Conservation (phyloP, 352 stramenopile genomes). For the Phytophthora europaea region DNA sequence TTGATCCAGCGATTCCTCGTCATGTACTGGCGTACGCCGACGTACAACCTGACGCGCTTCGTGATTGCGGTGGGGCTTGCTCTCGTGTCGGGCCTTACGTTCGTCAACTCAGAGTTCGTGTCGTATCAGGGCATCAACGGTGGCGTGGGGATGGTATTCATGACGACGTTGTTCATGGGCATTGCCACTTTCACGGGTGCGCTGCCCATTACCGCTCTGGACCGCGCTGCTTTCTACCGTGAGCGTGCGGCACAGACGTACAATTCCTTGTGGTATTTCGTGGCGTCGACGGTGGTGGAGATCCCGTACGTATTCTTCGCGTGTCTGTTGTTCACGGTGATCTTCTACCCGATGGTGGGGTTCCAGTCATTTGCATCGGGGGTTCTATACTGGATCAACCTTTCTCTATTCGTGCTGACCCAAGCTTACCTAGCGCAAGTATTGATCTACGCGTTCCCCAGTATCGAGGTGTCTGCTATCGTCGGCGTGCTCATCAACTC, state of each 20-base stretch:
- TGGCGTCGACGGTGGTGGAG: conserved; percentile 82
- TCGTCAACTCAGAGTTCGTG: conserved; percentile 36
- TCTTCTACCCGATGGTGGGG: conserved; percentile 63
- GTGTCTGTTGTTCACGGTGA: conserved; percentile 52
- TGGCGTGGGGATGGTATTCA: conserved; percentile 80
- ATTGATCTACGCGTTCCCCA: conserved; percentile 38
- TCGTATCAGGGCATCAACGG: conserved; percentile 41
- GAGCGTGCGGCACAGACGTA: conserved; percentile 90
- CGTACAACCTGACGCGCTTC: conserved; percentile 78
- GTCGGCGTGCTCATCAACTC: conserved; percentile 44
- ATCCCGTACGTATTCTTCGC: conserved; percentile 57
- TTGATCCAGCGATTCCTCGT: conserved; percentile 32
- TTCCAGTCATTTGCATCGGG: conserved; percentile 43
- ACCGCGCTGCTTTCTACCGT: conserved; percentile 90
- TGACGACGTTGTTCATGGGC: conserved; percentile 74
- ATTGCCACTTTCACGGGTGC: conserved; percentile 76
- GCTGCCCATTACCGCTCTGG: conserved; percentile 71
- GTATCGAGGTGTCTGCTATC: conserved; percentile 39
- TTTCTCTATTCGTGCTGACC: conserved; percentile 38
- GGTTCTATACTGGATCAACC: conserved; percentile 49
- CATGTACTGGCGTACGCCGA: conserved; percentile 62
- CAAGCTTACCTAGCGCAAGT: conserved; percentile 45
- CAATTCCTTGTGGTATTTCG: conserved; percentile 62
- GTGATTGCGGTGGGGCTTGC: conserved; percentile 64
- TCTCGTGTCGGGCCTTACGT: conserved; percentile 72